Conservation (phyloP, 225 moss, liverwort and hornwort species). For the Physcomitrium patens region DNA sequence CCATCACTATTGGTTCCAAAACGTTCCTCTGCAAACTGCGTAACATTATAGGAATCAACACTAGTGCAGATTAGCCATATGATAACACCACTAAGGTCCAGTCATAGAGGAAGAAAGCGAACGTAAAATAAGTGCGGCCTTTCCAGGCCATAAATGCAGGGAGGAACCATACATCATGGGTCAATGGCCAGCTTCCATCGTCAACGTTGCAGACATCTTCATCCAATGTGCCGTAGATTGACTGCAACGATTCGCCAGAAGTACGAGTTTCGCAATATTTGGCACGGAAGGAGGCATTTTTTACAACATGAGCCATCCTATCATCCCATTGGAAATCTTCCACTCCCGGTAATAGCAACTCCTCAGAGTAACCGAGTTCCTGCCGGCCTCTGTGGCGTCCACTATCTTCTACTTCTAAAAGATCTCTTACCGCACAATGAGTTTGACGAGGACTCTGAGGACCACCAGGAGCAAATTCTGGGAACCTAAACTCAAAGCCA, state of each 20-base stretch:
- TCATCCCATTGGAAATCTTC: slow-evolving; percentile 51
- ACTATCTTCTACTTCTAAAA: no score
- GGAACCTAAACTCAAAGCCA: no score
- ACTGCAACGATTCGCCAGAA: slow-evolving; percentile 42
- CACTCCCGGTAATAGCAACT: slow-evolving; percentile 36
- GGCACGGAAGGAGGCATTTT: slow-evolving; percentile 12
- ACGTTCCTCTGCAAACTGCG: slow-evolving; percentile 39
- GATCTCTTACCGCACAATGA: slow-evolving; percentile 11
- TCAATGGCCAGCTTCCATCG: slow-evolving; percentile 32
- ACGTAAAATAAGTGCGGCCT: background rate
- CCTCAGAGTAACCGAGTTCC: slow-evolving; percentile 16
- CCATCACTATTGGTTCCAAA: slow-evolving; percentile 24
- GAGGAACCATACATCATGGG: slow-evolving; percentile 34
- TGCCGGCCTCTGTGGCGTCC: no score
- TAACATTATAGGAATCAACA: background rate
- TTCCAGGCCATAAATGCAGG: background rate
- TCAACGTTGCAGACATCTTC: slow-evolving; percentile 42
- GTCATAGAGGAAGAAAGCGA: background rate
- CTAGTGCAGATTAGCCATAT: background rate
- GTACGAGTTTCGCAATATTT: slow-evolving; percentile 41
- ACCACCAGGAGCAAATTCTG: no score
- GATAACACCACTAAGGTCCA: background rate
- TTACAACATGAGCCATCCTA: slow-evolving; percentile 20
- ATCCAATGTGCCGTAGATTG: slow-evolving; percentile 32
- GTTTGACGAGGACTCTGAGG: background rate